phyloP scores from a whole-genome alignment of 148 eudicot species.

The Polygonum maritimum region DNA sequence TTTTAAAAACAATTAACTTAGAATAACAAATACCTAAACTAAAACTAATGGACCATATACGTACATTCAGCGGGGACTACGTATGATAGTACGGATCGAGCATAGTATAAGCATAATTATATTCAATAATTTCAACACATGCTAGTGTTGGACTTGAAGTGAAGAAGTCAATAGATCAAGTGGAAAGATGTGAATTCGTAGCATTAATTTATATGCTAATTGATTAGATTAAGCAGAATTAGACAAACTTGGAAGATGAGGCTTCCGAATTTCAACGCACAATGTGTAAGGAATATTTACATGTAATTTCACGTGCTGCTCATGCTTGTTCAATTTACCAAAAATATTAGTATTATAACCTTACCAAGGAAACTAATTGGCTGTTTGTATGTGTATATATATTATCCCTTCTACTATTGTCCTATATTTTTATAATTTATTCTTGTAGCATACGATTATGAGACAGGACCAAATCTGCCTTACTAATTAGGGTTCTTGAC shows the following conservation, averaged over 20 bases:
- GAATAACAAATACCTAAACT: no score
- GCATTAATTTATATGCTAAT: not conserved
- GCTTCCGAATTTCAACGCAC: not conserved
- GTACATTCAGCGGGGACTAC: no score
- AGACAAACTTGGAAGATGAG: not conserved
- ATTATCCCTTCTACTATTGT: not conserved
- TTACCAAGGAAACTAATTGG: not conserved
- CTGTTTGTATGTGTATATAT: not conserved
- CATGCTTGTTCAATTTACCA: constrained; percentile 3
- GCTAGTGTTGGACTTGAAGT: not conserved
- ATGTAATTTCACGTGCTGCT: not conserved
- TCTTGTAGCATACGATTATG: no score
- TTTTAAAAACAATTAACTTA: no score
- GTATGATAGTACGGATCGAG: not conserved
- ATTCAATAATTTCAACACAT: no score
- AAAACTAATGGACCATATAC: no score
- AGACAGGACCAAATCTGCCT: not conserved
- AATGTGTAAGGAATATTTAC: not conserved
- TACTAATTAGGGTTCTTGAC: not conserved
- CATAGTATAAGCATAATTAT: no score
- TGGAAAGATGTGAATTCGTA: not conserved
- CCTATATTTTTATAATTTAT: no score
- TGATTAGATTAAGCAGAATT: not conserved
- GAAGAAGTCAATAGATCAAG: not conserved
- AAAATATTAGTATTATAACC: not conserved